phyloP scores from a whole-genome alignment of 2,329 filamentous ascomycete species.

The Sphaceloma murrayae region DNA sequence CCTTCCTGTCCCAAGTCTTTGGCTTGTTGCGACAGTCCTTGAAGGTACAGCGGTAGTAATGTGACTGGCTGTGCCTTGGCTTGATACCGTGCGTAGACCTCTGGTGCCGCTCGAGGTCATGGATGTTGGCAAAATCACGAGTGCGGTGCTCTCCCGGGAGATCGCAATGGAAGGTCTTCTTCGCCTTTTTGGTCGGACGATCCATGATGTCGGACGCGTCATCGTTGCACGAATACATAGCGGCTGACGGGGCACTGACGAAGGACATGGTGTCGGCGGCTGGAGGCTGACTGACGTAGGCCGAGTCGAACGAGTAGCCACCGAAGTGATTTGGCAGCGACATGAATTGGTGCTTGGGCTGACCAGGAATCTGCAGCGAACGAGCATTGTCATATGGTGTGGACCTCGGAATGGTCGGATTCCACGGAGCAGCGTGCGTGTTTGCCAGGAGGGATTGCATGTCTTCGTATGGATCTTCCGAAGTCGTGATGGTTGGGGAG shows the following conservation, averaged over 20 bases:
- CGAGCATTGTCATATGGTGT: slow-evolving; percentile 1
- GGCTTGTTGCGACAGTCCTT: slow-evolving; percentile 47
- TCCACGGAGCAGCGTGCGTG: slow-evolving; percentile 10
- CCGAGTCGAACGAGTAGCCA: slow-evolving; percentile 10
- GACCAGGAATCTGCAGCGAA: slow-evolving; percentile 2
- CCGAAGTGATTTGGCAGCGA: slow-evolving; percentile 12
- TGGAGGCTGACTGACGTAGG: slow-evolving; percentile 10
- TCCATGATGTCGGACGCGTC: slow-evolving; percentile 16
- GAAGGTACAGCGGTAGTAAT: slow-evolving; percentile 52
- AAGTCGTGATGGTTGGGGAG: slow-evolving; percentile 10
- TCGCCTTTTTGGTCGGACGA: slow-evolving; percentile 67
- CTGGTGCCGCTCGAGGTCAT: slow-evolving; percentile 73
- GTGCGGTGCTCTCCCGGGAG: slow-evolving; percentile 46
- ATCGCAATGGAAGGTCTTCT: slow-evolving; percentile 55
- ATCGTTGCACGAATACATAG: slow-evolving; percentile 6
- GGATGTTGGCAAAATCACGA: slow-evolving; percentile 66
- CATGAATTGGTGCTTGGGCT: slow-evolving; percentile 14
- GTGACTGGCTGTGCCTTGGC: slow-evolving; percentile 38
- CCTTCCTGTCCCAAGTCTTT: slow-evolving; percentile 70
- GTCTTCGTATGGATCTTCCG: no score
- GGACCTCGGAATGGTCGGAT: slow-evolving; percentile 11
- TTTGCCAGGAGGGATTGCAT: slow-evolving; percentile 2
- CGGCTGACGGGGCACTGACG: slow-evolving; percentile 6
- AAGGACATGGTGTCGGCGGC: slow-evolving; percentile 10
- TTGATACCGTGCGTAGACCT: slow-evolving; percentile 56